Conservation (phyloP, 164 flowering plant genomes). For the Houttuynia cordata region DNA sequence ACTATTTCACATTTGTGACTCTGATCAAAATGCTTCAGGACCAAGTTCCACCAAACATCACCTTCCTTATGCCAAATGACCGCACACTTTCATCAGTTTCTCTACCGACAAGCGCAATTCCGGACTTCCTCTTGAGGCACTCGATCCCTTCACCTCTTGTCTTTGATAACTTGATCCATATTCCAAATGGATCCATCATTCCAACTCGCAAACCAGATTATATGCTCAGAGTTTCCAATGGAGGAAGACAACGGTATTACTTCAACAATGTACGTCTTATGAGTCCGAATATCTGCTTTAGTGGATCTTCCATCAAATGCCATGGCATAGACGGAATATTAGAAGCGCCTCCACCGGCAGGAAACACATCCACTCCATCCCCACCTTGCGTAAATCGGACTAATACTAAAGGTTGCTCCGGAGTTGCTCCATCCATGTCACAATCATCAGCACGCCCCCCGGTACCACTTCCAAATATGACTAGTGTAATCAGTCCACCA, state of each 20-base stretch:
- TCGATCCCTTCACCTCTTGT: constrained; percentile 62
- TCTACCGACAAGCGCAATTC: constrained; percentile 16
- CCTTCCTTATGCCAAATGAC: constrained; percentile 89
- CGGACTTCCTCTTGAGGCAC: constrained; percentile 53
- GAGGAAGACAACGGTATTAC: constrained; percentile 34
- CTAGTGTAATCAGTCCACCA: constrained; percentile 9
- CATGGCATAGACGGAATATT: constrained; percentile 74
- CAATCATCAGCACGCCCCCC: background rate
- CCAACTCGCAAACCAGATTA: constrained; percentile 36
- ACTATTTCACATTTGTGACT: constrained; percentile 63
- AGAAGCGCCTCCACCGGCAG: constrained; percentile 2
- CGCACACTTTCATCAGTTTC: constrained; percentile 24
- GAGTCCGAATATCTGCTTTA: constrained; percentile 59
- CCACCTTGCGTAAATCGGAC: constrained; percentile 3
- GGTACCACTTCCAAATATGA: constrained; percentile 1
- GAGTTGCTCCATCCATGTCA: constrained; percentile 10
- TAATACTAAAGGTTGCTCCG: background rate
- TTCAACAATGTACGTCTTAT: constrained; percentile 47
- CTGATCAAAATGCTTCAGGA: constrained; percentile 50
- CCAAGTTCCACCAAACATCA: constrained; percentile 35
- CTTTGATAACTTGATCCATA: constrained; percentile 34
- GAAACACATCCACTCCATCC: constrained; percentile 6
- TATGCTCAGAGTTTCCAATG: constrained; percentile 36
- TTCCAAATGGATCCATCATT: constrained; percentile 55
- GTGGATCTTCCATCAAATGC: constrained; percentile 55